Conservation (phyloP, 306 rosid genomes). For the Casuarina glauca region DNA sequence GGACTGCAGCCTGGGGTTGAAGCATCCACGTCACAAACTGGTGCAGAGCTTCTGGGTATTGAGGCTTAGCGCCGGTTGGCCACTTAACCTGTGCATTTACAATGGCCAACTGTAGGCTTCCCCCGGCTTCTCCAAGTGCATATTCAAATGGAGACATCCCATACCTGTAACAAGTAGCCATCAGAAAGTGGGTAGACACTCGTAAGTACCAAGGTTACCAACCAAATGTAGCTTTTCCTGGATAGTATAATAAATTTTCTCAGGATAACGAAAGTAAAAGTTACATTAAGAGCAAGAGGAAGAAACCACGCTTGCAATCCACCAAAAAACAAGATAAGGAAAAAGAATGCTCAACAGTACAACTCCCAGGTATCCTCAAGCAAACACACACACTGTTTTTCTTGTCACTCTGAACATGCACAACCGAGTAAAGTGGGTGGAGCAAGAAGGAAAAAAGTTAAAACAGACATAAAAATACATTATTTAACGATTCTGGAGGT, state of each 20-base stretch:
- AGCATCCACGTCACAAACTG: conserved; percentile 99
- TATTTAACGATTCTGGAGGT: too few species aligned
- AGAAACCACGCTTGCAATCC: neutral
- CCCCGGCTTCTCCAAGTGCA: conserved; percentile 96
- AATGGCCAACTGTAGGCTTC: conserved; percentile 92
- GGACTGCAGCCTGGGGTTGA: conserved; percentile 83
- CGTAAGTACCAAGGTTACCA: conserved; percentile 12
- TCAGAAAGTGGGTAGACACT: conserved; percentile 12
- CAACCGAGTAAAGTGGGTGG: too few species aligned
- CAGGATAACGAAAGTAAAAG: too few species aligned
- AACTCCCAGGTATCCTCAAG: neutral
- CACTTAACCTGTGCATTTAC: conserved; percentile 88
- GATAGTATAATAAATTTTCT: neutral
- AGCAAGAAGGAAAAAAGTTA: too few species aligned
- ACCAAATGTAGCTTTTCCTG: neutral
- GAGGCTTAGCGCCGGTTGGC: conserved; percentile 81
- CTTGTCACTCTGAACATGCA: too few species aligned
- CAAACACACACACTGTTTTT: neutral
- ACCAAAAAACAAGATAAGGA: neutral
- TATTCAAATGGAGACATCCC: conserved; percentile 98
- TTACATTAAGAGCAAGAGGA: neutral
- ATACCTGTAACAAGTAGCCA: conserved; percentile 55
- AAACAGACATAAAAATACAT: too few species aligned
- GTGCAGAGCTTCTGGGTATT: conserved; percentile 92
- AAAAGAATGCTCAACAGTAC: neutral